phyloP scores from a whole-genome alignment of 805 yeast genomes.

The Candida vaughaniae region DNA sequence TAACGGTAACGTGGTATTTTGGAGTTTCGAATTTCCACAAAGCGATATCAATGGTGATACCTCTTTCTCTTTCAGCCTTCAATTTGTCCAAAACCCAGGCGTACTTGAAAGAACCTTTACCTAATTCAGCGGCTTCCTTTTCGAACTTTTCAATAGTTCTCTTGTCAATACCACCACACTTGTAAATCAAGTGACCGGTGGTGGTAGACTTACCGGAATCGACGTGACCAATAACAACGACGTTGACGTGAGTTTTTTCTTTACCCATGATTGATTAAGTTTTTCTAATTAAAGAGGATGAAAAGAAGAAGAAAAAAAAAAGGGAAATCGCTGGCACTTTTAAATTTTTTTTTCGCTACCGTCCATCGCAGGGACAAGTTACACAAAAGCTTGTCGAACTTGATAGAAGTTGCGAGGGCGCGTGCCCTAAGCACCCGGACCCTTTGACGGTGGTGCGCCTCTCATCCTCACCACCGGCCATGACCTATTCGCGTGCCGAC shows the following conservation, averaged over 20 bases:
- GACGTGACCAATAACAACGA: slow-evolving; percentile 99
- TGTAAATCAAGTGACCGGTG: slow-evolving; percentile 98
- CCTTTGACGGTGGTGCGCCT: no score
- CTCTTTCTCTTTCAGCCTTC: slow-evolving; percentile 96
- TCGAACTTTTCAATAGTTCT: slow-evolving; percentile 98
- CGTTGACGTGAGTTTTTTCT: slow-evolving; percentile 97
- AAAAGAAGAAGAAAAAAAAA: slow-evolving; percentile 5
- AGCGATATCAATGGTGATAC: slow-evolving; percentile 94
- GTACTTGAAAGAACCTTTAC: slow-evolving; percentile 96
- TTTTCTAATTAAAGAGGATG: slow-evolving; percentile 1
- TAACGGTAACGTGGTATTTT: slow-evolving; percentile 84
- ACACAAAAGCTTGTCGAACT: slow-evolving; percentile 5
- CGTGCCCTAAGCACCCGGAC: no score
- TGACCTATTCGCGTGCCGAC: no score
- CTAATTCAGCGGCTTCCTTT: slow-evolving; percentile 96
- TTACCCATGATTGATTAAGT: slow-evolving; percentile 67
- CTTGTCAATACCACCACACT: slow-evolving; percentile 99
- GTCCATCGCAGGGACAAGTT: neutral
- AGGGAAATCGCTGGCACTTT: slow-evolving; percentile 3
- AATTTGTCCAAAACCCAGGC: slow-evolving; percentile 97
- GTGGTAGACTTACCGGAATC: slow-evolving; percentile 92
- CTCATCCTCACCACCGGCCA: no score
- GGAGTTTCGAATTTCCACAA: slow-evolving; percentile 93
- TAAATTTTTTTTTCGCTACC: slow-evolving; percentile 3
- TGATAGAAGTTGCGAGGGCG: no score